Evolutionary conservation across 75 land plant genomes (phyloP), one percentile per base, ranked within the genome.

Genomic region (Pinus tabuliformis): DNA sequence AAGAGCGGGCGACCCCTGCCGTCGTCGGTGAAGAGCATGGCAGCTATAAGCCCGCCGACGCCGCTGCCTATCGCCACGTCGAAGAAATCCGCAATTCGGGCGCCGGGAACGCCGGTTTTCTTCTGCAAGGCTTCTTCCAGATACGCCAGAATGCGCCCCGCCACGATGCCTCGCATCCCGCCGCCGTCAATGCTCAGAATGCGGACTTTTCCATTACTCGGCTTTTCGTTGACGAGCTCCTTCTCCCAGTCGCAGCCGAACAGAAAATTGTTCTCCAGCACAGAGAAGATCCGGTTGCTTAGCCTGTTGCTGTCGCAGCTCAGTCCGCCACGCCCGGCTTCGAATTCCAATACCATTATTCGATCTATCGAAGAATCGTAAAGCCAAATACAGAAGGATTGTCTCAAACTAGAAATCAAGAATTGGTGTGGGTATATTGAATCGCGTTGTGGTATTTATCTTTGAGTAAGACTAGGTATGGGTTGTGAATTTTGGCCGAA

Each of bases 101-200:
- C 92, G 16, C 88, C 78, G 0, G 93, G 78, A 59, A 94, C 79
- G 5, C 95, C 93, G 56, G 93, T 90, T 45, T 92, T 92, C 24
- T 73, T 59, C 85, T 83, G 76, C 30, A 97, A 78, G 11, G 88
- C 78, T 6, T 81, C 83, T 62, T 97, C 99, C 36, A 97, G 78
- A 61, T 94, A 86, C 11, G 90, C 91, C 36, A 97, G 86, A 11
- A 89, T 83, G 39, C 86, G 87, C 4, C 85, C 95, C 20, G 98
- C 82, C 28, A 97, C 76, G 28, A 94, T 85, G 59, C 91, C 87
- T 2, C 93, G 78, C 98, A 94, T 90, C 56, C 86, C 75, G 42
- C 94, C 89, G 14, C 95, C 92, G 65, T 93, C 96, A 11, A 97
- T 91, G 78, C 87, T 82, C 57, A 97, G 87, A 33, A 92, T 77